Conservation (phyloP, 2,329 filamentous ascomycete genomes). For the Byssochlamys sp. region DNA sequence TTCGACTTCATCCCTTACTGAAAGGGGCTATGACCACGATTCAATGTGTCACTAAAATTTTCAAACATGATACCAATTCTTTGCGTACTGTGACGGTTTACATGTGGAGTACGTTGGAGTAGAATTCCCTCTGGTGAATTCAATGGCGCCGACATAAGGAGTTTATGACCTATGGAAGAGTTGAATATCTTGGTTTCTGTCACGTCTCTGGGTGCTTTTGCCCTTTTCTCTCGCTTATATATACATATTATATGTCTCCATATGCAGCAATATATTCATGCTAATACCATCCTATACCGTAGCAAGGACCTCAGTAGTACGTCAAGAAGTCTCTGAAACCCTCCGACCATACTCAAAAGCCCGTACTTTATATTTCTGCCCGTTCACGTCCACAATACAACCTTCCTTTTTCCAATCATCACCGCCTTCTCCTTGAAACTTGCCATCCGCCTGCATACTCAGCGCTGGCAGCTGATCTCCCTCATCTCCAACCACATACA, state of each 20-base stretch:
- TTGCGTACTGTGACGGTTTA: neutral
- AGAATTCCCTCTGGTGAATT: neutral
- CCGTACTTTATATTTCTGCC: neutral
- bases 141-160: neutral
- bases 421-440: neutral
- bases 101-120: neutral
- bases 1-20: constrained; percentile 10
- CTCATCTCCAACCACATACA: neutral
- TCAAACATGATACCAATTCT: neutral
- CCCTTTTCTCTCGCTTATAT: neutral
- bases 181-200: neutral
- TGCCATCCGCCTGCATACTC: neutral
- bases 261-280: neutral
- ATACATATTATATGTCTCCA: neutral
- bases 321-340: neutral
- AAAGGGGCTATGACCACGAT: neutral
- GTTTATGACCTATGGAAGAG: neutral
- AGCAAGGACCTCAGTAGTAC: neutral
- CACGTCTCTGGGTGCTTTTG: neutral
- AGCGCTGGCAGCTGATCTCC: neutral
- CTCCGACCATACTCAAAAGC: neutral
- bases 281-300: neutral
- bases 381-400: neutral
- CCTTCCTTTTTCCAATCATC: neutral
- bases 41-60: neutral